Evolutionary conservation across 2,329 filamentous ascomycete genomes (phyloP), one percentile per base, ranked within the genome.

Genomic region (Didymella lethalis): DNA sequence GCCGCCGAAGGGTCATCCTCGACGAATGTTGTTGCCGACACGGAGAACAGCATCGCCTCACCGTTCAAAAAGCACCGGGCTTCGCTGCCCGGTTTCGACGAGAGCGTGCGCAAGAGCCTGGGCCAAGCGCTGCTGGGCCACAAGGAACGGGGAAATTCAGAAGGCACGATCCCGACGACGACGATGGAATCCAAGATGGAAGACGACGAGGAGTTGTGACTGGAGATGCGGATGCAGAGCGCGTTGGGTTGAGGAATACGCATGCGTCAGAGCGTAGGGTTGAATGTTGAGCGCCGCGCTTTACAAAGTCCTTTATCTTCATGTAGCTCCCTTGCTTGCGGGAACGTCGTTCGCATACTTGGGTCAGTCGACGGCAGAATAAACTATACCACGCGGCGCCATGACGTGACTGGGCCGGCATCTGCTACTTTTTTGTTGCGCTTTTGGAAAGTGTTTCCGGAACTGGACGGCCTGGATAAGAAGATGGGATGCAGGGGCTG

Each of bases 61-160:
- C 90, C 90, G 1, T 83, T 91, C 68, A 93, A 93, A 82, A 92
- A 89, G 72, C 88, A 91, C 57, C 83, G 90, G 34, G 85, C 88
- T 1, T 90, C 88, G 67, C 68, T 86, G 25, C 81, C 83, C 7
- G 83, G 80, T 7, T 75, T 80, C 38, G 77, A 82, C 52, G 79
- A 78, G 48, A 78, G 81, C 31, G 70, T 75, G 7, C 68, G 76
- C 51, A 76, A 74, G 67, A 77, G 73, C 51, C 54, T 77, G 0
- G 74, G 70, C 0, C 75, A 64, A 64, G 75, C 59, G 38, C 73
- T 70, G 32, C 64, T 72, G 64, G 70, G 68, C 1, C 67, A 67
- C n/a, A 71, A 76, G 56, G 75, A 75, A 54, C 61, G 70, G 14
- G 70, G 68, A 23, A 73, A 76, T 29, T 71, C 73, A 1, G 75